Evolutionary conservation across 2,329 filamentous ascomycete species (phyloP), one percentile per base, ranked within the genome.

Genomic region (Colletotrichum limetticola): DNA sequence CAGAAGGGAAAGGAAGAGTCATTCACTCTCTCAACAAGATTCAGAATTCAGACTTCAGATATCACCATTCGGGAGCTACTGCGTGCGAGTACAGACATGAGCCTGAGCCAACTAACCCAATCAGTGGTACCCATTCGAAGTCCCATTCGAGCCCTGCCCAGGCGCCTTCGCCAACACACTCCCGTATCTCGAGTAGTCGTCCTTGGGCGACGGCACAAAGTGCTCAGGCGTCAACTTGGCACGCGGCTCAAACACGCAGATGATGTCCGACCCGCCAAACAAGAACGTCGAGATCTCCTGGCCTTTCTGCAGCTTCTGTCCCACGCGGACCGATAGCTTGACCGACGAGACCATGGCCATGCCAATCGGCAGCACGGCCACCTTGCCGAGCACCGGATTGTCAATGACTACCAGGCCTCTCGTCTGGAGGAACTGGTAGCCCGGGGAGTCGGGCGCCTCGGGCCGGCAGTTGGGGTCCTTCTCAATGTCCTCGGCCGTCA

Each of bases 321-420:
- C 80, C 37, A 72, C 56, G 32, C 75, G 74, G 12, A 77, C 77
- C 9, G 78, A 79, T 19, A 84, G 55, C 26, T 79, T 77, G 3
- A 86, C 82, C 3, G 83, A 85, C 2, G 84, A 85, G 0, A 86
- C 81, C 35, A 83, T 80, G 5, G 82, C 84, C 84, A 86, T 86
- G 9, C 84, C 84, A 65, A 86, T 82, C 0, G 84, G 84, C 30
- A 86, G 65, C 22, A 86, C 78, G 1, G 82, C 84, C 5, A 86
- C 83, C 22, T 80, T 74, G 2, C 84, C 83, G 14, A 81, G 62
- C 14, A 75, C 70, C 0, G 78, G 73, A 5, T 80, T 82, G 0
- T 85, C 79, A 14, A 86, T 81, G n/a, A 86, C 67, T 1, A 85
- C 74, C 26, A 82, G 68, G 2, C 83, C 84, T 3, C 83, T 77